Percentiles rank a stretch among this genome's conserved stretches.
phyloP scores from a whole-genome alignment of 1,284 basidiomycete species.

The Boletus smithii region DNA sequence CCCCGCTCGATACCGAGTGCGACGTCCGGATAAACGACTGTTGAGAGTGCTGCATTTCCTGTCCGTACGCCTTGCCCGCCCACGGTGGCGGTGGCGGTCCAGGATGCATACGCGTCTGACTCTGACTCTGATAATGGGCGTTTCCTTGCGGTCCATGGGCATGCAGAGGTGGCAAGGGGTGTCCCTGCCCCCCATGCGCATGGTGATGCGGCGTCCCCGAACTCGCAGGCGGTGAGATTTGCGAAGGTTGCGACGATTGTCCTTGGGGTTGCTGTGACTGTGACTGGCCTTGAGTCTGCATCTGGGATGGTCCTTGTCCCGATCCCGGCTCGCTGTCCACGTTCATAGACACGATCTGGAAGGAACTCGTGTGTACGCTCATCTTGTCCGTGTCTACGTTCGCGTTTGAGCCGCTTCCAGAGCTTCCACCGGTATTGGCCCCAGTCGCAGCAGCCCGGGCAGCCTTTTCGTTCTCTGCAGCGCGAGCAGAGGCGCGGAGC shows the following conservation, averaged over 20 bases:
- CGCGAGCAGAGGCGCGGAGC: constrained; percentile 65
- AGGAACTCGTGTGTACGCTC: constrained; percentile 49
- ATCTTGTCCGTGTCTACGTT: constrained; percentile 36
- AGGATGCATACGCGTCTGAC: constrained; percentile 14
- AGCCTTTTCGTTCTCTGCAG: constrained; percentile 42
- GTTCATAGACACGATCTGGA: constrained; percentile 40
- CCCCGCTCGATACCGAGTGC: constrained; percentile 42
- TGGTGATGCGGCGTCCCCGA: constrained; percentile 24
- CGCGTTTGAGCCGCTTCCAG: constrained; percentile 8
- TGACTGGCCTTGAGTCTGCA: constrained; percentile 9
- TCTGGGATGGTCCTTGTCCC: constrained; percentile 9
- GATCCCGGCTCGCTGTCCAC: constrained; percentile 19
- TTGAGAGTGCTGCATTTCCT: constrained; percentile 44
- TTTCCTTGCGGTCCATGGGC: constrained; percentile 11
- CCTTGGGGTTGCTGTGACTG: constrained; percentile 8
- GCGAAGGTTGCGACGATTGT: constrained; percentile 9
- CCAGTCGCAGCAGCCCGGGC: constrained; percentile 20
- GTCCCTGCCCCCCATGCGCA: constrained; percentile 14
- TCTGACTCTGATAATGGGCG: constrained; percentile 15
- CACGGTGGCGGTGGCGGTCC: constrained; percentile 44
- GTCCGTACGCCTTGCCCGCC: constrained; percentile 41
- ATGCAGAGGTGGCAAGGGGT: constrained; percentile 13
- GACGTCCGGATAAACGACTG: constrained; percentile 59
- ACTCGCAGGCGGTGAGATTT: constrained; percentile 10
- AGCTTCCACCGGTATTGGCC: background rate